A percentile compares a stretch with the other conserved stretches of the same genome.
phyloP scores from a whole-genome alignment of 192 early-diverging fungal species.

The Coemansia sp. region DNA sequence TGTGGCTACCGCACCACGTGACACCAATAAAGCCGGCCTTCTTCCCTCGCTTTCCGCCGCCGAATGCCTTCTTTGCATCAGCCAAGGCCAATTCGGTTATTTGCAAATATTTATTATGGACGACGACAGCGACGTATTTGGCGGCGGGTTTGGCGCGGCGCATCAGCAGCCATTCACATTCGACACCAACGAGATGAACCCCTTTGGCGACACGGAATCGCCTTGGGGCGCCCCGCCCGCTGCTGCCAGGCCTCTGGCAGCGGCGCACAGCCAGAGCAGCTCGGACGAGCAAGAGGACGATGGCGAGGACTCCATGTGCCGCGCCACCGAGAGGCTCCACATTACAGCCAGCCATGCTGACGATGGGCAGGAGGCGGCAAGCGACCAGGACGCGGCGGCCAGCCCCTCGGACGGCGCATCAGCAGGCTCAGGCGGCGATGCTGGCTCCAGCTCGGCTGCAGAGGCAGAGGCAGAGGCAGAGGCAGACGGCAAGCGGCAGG shows the following conservation, averaged over 20 bases:
- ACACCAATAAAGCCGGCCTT: neutral
- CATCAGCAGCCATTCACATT: constrained; percentile 35
- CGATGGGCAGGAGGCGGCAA: neutral
- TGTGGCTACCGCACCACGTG: neutral
- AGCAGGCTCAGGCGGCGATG: neutral
- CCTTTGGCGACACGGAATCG: constrained; percentile 34
- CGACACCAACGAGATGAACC: constrained; percentile 48
- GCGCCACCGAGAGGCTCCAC: constrained; percentile 5
- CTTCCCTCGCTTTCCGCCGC: neutral
- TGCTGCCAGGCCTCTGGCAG: neutral
- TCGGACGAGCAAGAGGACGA: neutral
- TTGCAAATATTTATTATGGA: constrained; percentile 11
- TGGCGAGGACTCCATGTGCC: neutral
- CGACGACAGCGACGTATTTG: constrained; percentile 41
- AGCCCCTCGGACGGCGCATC: neutral
- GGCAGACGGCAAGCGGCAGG: neutral
- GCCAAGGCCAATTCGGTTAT: neutral
- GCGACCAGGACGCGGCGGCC: neutral
- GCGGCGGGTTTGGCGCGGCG: constrained; percentile 33
- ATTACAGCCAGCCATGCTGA: neutral
- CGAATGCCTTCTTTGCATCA: neutral
- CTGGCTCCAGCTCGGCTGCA: neutral
- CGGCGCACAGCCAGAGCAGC: neutral
- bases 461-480: too few species aligned
- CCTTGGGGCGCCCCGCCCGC: constrained; percentile 26